Evolutionary conservation across 225 moss, liverwort and hornwort species (phyloP).

Genomic region (Sphagnum tenellum): DNA sequence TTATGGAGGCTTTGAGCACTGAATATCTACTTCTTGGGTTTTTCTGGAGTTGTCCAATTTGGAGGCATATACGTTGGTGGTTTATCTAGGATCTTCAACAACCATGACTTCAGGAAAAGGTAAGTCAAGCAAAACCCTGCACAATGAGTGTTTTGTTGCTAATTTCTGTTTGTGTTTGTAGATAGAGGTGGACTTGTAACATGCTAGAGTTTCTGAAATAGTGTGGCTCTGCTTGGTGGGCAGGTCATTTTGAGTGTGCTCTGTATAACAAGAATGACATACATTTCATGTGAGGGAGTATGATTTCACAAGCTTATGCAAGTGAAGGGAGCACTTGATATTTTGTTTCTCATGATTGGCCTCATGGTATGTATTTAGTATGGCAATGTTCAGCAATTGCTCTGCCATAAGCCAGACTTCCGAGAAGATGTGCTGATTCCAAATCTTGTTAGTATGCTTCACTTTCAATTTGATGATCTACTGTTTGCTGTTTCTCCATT

Average conservation of each 20-base stretch:
- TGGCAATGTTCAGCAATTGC: slow-evolving; percentile 63
- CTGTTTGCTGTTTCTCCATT: too few species aligned
- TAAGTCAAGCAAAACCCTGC: slow-evolving; percentile 6
- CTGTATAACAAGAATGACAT: slow-evolving; percentile 66
- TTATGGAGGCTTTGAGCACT: slow-evolving; percentile 93
- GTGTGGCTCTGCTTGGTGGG: neutral
- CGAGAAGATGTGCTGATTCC: slow-evolving; percentile 61
- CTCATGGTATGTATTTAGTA: slow-evolving; percentile 55
- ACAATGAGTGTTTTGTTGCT: too few species aligned
- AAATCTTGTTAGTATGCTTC: too few species aligned
- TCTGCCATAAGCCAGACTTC: slow-evolving; percentile 59
- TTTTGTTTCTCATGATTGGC: slow-evolving; percentile 99
- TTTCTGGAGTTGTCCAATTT: slow-evolving; percentile 81
- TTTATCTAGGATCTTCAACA: slow-evolving; percentile 83
- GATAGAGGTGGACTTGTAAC: too few species aligned
- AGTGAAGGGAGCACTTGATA: slow-evolving; percentile 53
- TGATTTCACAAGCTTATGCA: slow-evolving; percentile 76
- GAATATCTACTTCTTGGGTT: slow-evolving; percentile 81
- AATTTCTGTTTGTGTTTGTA: too few species aligned
- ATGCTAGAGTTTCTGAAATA: too few species aligned
- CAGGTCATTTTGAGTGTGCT: slow-evolving; percentile 85
- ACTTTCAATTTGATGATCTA: too few species aligned
- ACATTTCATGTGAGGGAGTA: slow-evolving; percentile 88
- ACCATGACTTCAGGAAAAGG: slow-evolving; percentile 67
- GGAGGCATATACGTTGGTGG: slow-evolving; percentile 87